phyloP scores from a whole-genome alignment of 2,329 filamentous ascomycete species.

The Dactylellina leptospora region DNA sequence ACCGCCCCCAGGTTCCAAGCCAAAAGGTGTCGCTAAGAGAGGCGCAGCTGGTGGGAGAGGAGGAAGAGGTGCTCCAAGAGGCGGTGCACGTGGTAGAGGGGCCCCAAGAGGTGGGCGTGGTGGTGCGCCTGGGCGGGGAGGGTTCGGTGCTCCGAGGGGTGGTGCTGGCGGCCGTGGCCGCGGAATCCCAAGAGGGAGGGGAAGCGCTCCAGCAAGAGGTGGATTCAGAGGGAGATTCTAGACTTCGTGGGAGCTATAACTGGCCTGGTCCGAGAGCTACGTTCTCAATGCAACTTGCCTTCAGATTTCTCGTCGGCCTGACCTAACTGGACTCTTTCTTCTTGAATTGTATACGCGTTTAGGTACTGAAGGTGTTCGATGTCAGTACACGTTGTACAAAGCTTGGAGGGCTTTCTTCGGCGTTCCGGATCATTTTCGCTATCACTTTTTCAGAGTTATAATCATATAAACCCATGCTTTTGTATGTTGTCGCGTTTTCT shows the following conservation, averaged over 20 bases:
- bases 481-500: background rate
- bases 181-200: conserved; percentile 49
- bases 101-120: conserved; percentile 47
- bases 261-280: no score
- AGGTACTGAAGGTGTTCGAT: conserved; percentile 7
- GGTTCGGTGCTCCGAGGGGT: conserved; percentile 38
- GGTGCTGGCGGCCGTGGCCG: conserved; percentile 45
- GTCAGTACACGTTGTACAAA: conserved; percentile 20
- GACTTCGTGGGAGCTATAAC: background rate
- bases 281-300: no score
- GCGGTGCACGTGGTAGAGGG: conserved; percentile 36
- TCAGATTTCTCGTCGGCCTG: no score
- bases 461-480: no score
- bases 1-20: conserved; percentile 41
- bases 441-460: no score
- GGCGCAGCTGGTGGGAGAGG: conserved; percentile 26
- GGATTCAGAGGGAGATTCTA: conserved; percentile 49
- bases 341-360: background rate
- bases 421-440: conserved; percentile 35
- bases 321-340: background rate
- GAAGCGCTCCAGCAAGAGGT: conserved; percentile 46
- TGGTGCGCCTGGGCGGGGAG: conserved; percentile 33
- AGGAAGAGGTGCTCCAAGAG: conserved; percentile 32
- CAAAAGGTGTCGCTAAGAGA: conserved; percentile 47
- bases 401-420: conserved; percentile 37